Base-by-base conservation (phyloP, 2,329 filamentous ascomycete genomes). In the Aquanectria penicillioides region DNA sequence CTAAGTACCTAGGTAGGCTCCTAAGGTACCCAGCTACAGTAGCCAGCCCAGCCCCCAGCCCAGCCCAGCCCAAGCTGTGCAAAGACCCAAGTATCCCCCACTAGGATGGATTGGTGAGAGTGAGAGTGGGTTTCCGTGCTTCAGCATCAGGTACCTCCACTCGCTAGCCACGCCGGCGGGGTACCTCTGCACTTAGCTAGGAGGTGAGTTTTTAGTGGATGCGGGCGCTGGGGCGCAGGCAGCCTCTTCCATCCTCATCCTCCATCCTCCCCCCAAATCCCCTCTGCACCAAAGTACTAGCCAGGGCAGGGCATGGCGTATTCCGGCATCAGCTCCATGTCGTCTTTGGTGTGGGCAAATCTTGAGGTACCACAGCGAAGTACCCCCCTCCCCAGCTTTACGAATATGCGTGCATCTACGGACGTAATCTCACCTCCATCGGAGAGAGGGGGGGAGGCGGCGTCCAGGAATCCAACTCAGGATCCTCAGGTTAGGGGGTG, bases 71-170 rank as follows among this genome's bases (percentile, higher is more conserved):
- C 38, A 51, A 55, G 23, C 28, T 34, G 36, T 17, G 25, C 20
- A 11, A 29, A 55, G 29, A 36, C 18, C 23, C 38, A 33, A 31
- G 31, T 57, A 22, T 26, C 54, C 33, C 47, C 54, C 54, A 28
- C 54, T 51, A 46, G 54, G 47, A 34, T 41, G 47, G 40, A 57
- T 57, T 57, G 47, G 47, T 29, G 38, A 53, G 28, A 38, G 38
- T 15, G 22, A 44, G 23, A 37, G 49, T 44, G 49, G 49, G 15
- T 36, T 53, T 44, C 47, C 28, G 18, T 57, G 54, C 54, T 57
- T 57, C 54, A 57, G 54, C 47, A 52, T 57, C 54, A 57, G 54
- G 54, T 57, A 57, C 54, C 54, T 57, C 54, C 47, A 52, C 54
- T 33, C 47, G 54, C 54, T 57, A 47, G 47, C 47, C 47, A 57